Evolutionary conservation across 345 rosid genomes (phyloP), one percentile per base, ranked within the genome.

Genomic region (Ceriops decandra): DNA sequence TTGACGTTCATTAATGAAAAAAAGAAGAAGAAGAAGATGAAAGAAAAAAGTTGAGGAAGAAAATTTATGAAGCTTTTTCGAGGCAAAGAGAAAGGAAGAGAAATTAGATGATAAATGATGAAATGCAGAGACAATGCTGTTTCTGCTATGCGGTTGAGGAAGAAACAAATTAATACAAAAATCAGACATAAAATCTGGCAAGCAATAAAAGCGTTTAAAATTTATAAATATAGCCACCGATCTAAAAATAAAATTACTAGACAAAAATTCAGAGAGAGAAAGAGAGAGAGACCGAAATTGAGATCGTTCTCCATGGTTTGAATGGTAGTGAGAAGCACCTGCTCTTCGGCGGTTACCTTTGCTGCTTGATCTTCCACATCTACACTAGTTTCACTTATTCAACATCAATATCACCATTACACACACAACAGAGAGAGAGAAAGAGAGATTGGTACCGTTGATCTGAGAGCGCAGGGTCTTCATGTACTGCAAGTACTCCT

Each of bases 311-410:
- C 85, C 77, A 87, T 54, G 38, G 88, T 70, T 62, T 75, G 85
- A 76, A 87, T 82, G 19, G 85, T 79, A 7, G 90, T 67, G 70
- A 85, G 65, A 62, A 38, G 89, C 82, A 68, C 75, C 46, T 90
- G 93, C 83, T 87, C 96, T 64, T 93, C 87, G 20, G 80, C 84
- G 6, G 92, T 84, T 62, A 76, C 76, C 82, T 86, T 87, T 22
- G 92, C 86, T 2, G 86, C 87, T 52, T 87, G 93, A 85, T 93
- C 93, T 79, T 90, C 96, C 66, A 84, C 93, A 72, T 90, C 93
- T 90, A 69, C 63, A 63, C 27, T 58, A 47, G 31, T 7, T 3
- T 36, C 20, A 30, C 13, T 57, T 22, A 9, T 7, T 27, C 16
- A 22, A 26, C 9, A 24, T 28, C 30, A 56, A 15, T 6, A 24